Base-by-base conservation (phyloP, 1,284 basidiomycete species). In the Gomphus sp. region DNA sequence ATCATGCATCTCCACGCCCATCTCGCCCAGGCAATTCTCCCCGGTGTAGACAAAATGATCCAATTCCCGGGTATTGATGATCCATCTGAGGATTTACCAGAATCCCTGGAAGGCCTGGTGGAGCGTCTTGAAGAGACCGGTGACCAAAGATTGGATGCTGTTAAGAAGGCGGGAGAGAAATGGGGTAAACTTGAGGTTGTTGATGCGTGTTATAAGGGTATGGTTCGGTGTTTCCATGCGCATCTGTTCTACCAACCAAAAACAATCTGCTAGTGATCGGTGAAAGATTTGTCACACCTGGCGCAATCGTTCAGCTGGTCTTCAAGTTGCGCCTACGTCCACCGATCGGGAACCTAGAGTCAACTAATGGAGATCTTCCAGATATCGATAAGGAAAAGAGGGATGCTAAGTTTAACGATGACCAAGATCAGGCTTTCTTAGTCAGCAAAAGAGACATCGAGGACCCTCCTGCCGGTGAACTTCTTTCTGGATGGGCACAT, bases 151-250 rank as follows among this genome's bases (percentile, higher is more conserved):
- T 75, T 77, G 18, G 71, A 69, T 7, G 85, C 92, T 60, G 81
- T 89, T 11, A 77, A 81, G 67, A 85, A 82, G 64, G 86, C 89
- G 0, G 76, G 89, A 1, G 75, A 84, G 61, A 81, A 78, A 58
- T 92, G 92, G 87, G 90, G 90, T 2, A 78, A 81, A 54, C 73
- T 94, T 18, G 91, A 98, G 62, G 75, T 99, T 43, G 84, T 91
- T 18, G 88, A 91, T 68, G 89, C 89, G 31, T 76, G 82, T 49
- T 98, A 98, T 79, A 92, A 90, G 78, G 93, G 92, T 91, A 62
- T 49, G 22, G 52, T 34, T 56, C 43, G 52, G 34, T 14, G 2
- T 22, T 43, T 44, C 25, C 52, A 58, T 50, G 31, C 39, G 58
- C 33, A 36, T 43, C 49, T 33, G 18, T 49, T 37, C 28, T 62